phyloP scores from a whole-genome alignment of 108 stramenopile genomes.

The Asterionellopsis glacialis region DNA sequence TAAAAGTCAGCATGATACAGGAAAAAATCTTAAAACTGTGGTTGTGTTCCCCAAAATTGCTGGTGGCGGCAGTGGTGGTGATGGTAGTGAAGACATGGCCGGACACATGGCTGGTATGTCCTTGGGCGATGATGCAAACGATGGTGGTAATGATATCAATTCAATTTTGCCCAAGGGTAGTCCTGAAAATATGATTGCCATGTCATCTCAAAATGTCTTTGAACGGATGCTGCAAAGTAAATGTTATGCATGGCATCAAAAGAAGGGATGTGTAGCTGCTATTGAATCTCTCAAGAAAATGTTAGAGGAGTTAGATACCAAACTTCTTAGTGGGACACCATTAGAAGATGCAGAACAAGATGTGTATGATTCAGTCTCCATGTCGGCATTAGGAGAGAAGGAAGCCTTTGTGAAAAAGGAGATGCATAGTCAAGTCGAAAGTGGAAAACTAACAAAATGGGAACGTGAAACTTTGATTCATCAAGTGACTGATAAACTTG shows the following conservation, averaged over 20 bases:
- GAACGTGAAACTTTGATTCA: slow-evolving; percentile 47
- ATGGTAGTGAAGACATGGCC: slow-evolving; percentile 18
- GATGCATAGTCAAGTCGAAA: slow-evolving; percentile 69
- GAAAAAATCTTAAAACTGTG: slow-evolving; percentile 91
- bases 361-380: slow-evolving; percentile 71
- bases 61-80: slow-evolving; percentile 14
- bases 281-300: slow-evolving; percentile 43
- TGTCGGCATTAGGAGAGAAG: slow-evolving; percentile 61
- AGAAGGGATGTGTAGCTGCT: slow-evolving; percentile 57
- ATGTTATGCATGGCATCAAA: slow-evolving; percentile 82
- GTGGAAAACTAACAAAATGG: slow-evolving; percentile 46
- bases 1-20: slow-evolving; percentile 95
- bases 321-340: slow-evolving; percentile 73
- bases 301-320: slow-evolving; percentile 55
- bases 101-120: background rate
- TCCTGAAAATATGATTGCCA: slow-evolving; percentile 69
- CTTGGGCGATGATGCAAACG: slow-evolving; percentile 2
- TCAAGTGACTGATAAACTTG: slow-evolving; percentile 62
- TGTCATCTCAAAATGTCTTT: slow-evolving; percentile 61
- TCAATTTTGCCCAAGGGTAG: slow-evolving; percentile 45
- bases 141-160: background rate
- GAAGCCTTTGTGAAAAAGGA: slow-evolving; percentile 43
- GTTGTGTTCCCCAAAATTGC: slow-evolving; percentile 84
- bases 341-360: slow-evolving; percentile 74
- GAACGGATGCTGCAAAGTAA: slow-evolving; percentile 47